These are phyloP conservation scores for Anthoceros angustus DNA, from an alignment of 225 moss, liverwort and hornwort genomes.

Conservation along the genomic window DNA sequence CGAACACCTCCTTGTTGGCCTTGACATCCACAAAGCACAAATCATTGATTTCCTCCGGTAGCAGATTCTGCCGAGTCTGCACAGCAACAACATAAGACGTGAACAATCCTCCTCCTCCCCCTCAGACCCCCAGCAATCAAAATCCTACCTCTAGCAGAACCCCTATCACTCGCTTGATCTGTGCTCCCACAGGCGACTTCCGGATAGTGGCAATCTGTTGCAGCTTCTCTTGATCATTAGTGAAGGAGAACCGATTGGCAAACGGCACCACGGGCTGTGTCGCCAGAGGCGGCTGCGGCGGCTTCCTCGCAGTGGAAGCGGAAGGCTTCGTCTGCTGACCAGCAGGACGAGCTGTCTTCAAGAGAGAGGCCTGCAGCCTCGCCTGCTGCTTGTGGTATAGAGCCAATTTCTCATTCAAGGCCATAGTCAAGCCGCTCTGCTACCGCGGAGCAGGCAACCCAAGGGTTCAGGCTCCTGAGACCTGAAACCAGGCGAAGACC, in stretches of 20 bases:
- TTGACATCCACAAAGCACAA: slow-evolving; percentile 71
- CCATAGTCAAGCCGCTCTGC: slow-evolving; percentile 18
- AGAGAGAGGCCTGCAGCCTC: slow-evolving; percentile 63
- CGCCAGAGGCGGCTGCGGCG: slow-evolving; percentile 35
- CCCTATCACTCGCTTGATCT: slow-evolving; percentile 67
- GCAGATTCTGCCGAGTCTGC: slow-evolving; percentile 72
- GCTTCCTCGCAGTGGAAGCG: slow-evolving; percentile 27
- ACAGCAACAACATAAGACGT: not conserved
- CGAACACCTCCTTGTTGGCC: slow-evolving; percentile 68
- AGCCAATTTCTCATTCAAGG: slow-evolving; percentile 69
- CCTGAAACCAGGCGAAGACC: too few species aligned
- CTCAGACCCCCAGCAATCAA: not conserved
- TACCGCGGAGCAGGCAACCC: not conserved
- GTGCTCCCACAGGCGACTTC: slow-evolving; percentile 63
- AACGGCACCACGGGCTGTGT: slow-evolving; percentile 46
- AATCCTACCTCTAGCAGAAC: slow-evolving; percentile 58
- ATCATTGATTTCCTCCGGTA: slow-evolving; percentile 74
- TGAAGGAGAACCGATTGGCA: slow-evolving; percentile 62
- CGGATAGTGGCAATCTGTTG: slow-evolving; percentile 74
- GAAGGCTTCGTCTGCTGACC: slow-evolving; percentile 12
- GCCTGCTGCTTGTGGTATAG: slow-evolving; percentile 84
- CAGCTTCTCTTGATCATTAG: slow-evolving; percentile 68
- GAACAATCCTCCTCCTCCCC: not conserved
- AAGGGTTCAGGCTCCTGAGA: too few species aligned
- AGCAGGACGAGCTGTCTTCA: slow-evolving; percentile 30